Base-by-base conservation (phyloP, 495 filamentous ascomycete genomes). In the Penicillium waksmanii region DNA sequence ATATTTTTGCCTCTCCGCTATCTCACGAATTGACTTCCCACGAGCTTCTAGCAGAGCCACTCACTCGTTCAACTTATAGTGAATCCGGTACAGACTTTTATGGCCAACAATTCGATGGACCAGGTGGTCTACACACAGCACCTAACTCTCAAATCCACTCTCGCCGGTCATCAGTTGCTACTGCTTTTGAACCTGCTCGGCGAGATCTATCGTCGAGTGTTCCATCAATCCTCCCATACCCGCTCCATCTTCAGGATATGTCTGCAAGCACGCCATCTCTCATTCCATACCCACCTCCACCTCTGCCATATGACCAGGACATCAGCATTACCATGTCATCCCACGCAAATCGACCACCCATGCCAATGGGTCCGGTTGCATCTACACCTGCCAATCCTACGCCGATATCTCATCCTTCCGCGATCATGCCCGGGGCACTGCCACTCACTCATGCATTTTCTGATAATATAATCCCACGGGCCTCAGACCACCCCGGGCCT, bases 381-480 rank as follows among this genome's bases (percentile, higher is more conserved):
- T 38, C 35, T 38, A 1, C 54, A 35, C 18, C 42, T 9, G 46
- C 19, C 34, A 38, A 34, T n/a, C 25, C 34, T n/a, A 36, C 15
- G 1, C 15, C 66, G 0, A 53, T 69, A 2, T 49, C 61, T 5
- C 75, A 79, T 49, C 77, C 76, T 15, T 78, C 77, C 18, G 77
- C 74, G 1, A 69, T 79, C 25, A 72, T 79, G 73, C 76, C 77
- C 0, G 72, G 74, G 0, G 48, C 67, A 13, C 63, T 72, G 0
- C 70, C 76, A 5, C 65, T 68, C 2, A n/a, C 46, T 46, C 21
- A 53, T 58, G 15, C 31, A 27, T 33, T 36, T 13, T 11, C 64
- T 10, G 57, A 67, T 46, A 17, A 57, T 31, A 42, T 60, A 17
- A 31, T 64, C 19, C 58, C 62, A 1, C 68, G 69, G 40, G 50